Base-by-base conservation (phyloP, 73 alveolate genomes). In the Paramecium caudatum region DNA sequence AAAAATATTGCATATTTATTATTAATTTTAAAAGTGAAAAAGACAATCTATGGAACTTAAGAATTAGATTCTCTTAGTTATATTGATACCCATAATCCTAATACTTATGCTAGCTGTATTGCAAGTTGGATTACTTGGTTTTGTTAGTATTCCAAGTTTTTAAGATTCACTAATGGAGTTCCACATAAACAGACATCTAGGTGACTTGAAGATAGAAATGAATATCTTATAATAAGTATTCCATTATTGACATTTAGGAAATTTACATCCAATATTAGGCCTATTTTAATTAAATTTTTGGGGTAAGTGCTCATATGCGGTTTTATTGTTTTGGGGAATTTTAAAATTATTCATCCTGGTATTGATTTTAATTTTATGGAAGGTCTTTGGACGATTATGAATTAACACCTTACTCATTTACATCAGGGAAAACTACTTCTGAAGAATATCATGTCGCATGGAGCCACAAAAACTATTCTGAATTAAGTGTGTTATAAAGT, bases 21-120 rank as follows among this genome's bases (percentile, higher is more conserved):
- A n/a, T n/a, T n/a, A n/a, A n/a, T n/a, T n/a, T n/a, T n/a, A n/a
- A n/a, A n/a, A n/a, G n/a, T n/a, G n/a, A n/a, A n/a, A n/a, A n/a
- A n/a, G n/a, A n/a, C n/a, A n/a, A n/a, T n/a, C n/a, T n/a, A 68
- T 68, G 84, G 84, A 68, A 68, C 84, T 68, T 12, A 68, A 68
- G 37, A 68, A 68, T 68, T 37, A 68, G 84, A 68, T 68, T 0
- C 37, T 68, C 25, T 43, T 68, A 25, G 84, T 68, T 8, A 68
- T 68, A 34, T 37, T 68, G 47, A 68, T 68, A 10, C 84, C 84
- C 19, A 68, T 68, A n/a, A 68, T 68, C 19, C 16, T 68, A 43
- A 68, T 68, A 17, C 84, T 68, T 13, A 34, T 68, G 16, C 34
- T 68, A 68, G 84, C 84, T 12, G 61, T 68, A 17, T 4, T 68